phyloP scores from a whole-genome alignment of 495 filamentous ascomycete genomes.

The Penicillium coffeae region DNA sequence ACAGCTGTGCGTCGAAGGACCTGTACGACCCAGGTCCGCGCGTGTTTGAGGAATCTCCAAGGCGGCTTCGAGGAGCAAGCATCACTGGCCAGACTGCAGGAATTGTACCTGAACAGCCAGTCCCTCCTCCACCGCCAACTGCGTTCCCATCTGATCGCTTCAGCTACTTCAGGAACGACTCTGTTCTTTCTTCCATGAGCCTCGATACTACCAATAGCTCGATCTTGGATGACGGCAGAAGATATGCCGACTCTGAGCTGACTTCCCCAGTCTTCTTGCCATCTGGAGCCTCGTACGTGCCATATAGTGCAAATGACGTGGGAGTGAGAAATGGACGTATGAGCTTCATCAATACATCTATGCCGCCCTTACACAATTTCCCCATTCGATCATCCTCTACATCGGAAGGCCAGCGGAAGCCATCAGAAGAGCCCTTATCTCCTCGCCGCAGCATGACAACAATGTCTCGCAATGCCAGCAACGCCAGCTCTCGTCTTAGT shows the following conservation, averaged over 20 bases:
- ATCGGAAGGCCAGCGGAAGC: slow-evolving; percentile 20
- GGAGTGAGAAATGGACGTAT: slow-evolving; percentile 33
- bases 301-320: slow-evolving; percentile 45
- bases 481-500: slow-evolving; percentile 18
- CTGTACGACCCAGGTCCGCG: slow-evolving; percentile 13
- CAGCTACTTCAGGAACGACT: slow-evolving; percentile 39
- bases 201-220: slow-evolving; percentile 48
- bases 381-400: slow-evolving; percentile 28
- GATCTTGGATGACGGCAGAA: slow-evolving; percentile 40
- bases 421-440: slow-evolving; percentile 14
- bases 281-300: slow-evolving; percentile 37
- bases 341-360: slow-evolving; percentile 22
- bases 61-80: slow-evolving; percentile 33
- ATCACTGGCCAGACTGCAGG: slow-evolving; percentile 42
- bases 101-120: slow-evolving; percentile 33
- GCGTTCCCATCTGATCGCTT: slow-evolving; percentile 34
- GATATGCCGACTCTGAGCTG: slow-evolving; percentile 27
- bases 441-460: slow-evolving; percentile 42
- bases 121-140: slow-evolving; percentile 43
- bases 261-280: slow-evolving; percentile 31
- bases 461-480: slow-evolving; percentile 25
- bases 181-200: slow-evolving; percentile 40
- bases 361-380: slow-evolving; percentile 29
- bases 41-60: slow-evolving; percentile 22
- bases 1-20: slow-evolving; percentile 12